Evolutionary conservation across 495 filamentous ascomycete species (phyloP).

Genomic region (Melanomma pulvis-pyrius): DNA sequence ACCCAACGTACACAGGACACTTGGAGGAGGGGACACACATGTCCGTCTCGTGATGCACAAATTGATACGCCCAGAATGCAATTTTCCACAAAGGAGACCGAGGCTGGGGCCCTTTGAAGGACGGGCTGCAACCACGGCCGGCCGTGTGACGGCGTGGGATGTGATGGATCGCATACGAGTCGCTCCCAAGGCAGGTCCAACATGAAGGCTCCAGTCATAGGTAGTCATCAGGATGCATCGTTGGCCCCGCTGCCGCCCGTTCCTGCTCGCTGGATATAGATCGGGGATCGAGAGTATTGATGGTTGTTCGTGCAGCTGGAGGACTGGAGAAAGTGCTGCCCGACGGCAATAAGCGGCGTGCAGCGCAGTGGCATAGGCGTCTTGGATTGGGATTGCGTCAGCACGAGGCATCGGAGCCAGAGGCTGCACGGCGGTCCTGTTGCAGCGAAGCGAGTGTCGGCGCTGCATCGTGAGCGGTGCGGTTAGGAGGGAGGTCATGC

Average conservation of each 20-base stretch:
- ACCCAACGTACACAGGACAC: background rate
- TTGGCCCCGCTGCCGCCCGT: background rate
- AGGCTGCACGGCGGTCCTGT: constrained; percentile 23
- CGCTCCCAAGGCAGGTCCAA: constrained; percentile 12
- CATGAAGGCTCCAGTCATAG: background rate
- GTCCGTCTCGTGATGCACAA: constrained; percentile 33
- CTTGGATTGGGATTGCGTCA: constrained; percentile 31
- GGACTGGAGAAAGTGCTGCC: constrained; percentile 1
- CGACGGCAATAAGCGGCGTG: constrained; percentile 23
- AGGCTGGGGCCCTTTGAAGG: constrained; percentile 9
- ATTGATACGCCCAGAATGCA: constrained; percentile 11
- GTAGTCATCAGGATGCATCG: background rate
- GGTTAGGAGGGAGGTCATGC: constrained; percentile 5
- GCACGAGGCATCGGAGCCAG: constrained; percentile 27
- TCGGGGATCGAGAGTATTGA: constrained; percentile 7
- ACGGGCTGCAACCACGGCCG: background rate
- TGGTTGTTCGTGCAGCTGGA: background rate
- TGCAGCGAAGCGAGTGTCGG: constrained; percentile 27
- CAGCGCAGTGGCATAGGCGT: constrained; percentile 6
- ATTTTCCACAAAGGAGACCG: constrained; percentile 5
- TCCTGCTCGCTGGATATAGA: constrained; percentile 2
- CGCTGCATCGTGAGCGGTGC: background rate
- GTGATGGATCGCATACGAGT: constrained; percentile 8
- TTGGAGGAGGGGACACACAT: background rate
- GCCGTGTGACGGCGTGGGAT: constrained; percentile 23